Base-by-base conservation (phyloP, 2,329 filamentous ascomycete genomes). In the Ophiosphaerella korrae region DNA sequence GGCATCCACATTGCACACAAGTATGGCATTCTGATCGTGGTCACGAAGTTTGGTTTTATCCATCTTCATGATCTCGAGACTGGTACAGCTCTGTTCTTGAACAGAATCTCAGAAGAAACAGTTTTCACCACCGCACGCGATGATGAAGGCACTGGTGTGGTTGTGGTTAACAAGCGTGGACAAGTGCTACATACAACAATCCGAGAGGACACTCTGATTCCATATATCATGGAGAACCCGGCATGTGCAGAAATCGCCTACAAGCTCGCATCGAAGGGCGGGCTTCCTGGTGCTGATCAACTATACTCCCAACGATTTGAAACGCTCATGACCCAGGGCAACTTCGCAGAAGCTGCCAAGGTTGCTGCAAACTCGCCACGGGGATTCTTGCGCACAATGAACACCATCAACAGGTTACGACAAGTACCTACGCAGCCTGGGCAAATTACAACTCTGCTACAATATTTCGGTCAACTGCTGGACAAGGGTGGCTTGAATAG, bases 11-110 rank as follows among this genome's bases (percentile, higher is more conserved):
- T 99, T 40, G 97, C 94, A 3, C 87, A 91, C 69, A 96, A 94
- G 78, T 99, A 99, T 77, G 93, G 92, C 69, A 87, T 99, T 71
- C 88, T 99, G 68, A 97, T 97, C 77, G 86, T 99, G 68, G 91
- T 99, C 57, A 99, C 94, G 50, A 99, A 99, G 76, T 99, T 97
- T 70, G 94, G 94, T 45, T 99, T 97, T 78, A 97, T 99, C 67
- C 94, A 99, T 77, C 84, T 99, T 21, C 97, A 99, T 78, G 95
- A 99, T 70, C 85, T 99, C 50, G 95, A 99, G 80, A 94, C 90
- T 7, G 95, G 90, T 51, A 89, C 89, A 11, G 95, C 91, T 74
- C 94, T 99, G 72, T 99, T 97, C 84, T 95, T 99, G 92, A 99
- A 99, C 82, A 89, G 95, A 66, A 99, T 99, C 69, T 99, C 94